Evolutionary conservation across 2,329 filamentous ascomycete species (phyloP).

Genomic region (Thielaviopsis euricoi): DNA sequence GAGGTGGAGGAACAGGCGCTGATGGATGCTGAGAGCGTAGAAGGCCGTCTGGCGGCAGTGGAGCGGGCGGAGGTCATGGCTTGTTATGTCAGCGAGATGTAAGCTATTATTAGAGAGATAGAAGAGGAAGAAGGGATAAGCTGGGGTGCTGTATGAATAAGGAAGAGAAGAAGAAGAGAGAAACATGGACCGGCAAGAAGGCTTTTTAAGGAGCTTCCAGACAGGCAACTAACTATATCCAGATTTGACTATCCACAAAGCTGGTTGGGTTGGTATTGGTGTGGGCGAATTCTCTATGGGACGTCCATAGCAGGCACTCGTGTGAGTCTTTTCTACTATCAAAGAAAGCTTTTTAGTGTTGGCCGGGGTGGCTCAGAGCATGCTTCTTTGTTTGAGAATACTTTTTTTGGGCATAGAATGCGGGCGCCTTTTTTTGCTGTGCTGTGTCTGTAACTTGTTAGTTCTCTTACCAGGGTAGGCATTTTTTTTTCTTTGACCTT

Average conservation of each 20-base stretch:
- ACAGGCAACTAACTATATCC: no score
- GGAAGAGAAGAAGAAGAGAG: background rate
- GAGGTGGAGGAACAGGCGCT: background rate
- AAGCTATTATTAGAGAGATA: background rate
- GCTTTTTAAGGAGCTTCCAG: background rate
- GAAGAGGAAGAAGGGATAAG: background rate
- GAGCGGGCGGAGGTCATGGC: background rate
- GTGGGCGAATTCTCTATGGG: background rate
- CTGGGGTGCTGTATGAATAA: no score
- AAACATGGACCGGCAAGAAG: background rate
- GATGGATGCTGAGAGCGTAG: slow-evolving; percentile 1
- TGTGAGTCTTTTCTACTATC: background rate
- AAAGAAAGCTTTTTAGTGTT: background rate
- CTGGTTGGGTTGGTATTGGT: no score
- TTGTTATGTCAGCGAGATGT: background rate
- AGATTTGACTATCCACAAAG: no score
- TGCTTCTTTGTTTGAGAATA: background rate
- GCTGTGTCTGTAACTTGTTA: no score
- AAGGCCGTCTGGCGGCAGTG: background rate
- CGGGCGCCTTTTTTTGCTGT: background rate
- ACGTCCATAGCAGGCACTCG: no score
- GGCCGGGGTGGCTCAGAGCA: background rate
- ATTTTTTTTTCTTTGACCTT: background rate
- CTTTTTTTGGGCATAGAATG: background rate
- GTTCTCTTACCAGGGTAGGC: no score